Evolutionary conservation across 768 basidiomycete species (phyloP).

Genomic region (Agaricus blazei): DNA sequence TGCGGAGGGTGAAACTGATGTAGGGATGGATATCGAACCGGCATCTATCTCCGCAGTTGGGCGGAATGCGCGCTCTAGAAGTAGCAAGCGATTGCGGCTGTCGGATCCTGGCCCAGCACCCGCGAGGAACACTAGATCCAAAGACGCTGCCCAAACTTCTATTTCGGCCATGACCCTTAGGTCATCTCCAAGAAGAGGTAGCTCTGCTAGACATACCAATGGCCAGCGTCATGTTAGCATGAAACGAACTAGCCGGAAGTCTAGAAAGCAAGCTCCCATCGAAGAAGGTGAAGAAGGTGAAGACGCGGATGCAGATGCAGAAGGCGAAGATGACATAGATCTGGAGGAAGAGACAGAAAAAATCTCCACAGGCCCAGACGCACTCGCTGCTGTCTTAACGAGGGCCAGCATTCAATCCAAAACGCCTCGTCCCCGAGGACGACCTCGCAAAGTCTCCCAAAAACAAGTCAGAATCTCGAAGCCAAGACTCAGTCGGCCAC

Average conservation of each 20-base stretch:
- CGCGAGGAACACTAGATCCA: background rate
- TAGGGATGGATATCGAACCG: background rate
- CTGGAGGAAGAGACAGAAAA: background rate
- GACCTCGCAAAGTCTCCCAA: background rate
- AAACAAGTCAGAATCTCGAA: background rate
- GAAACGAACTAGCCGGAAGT: background rate
- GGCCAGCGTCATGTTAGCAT: background rate
- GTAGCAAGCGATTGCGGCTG: background rate
- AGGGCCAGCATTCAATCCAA: background rate
- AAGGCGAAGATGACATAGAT: background rate
- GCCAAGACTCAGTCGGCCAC: background rate
- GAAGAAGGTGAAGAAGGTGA: background rate
- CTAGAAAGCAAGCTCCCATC: background rate
- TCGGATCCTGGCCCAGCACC: slow-evolving; percentile 4
- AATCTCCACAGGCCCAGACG: background rate
- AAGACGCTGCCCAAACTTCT: background rate
- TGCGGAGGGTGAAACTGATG: slow-evolving; percentile 1
- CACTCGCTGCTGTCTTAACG: slow-evolving; percentile 4
- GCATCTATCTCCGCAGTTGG: background rate
- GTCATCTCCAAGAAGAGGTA: background rate
- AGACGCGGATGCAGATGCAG: background rate
- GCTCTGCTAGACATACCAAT: background rate
- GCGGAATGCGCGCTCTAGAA: background rate
- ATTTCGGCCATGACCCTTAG: background rate
- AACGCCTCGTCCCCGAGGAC: background rate